A percentile compares a stretch with the other conserved stretches of the same genome.
phyloP scores from a whole-genome alignment of 2,329 filamentous ascomycete genomes.

The Magnaporthiopsis poae region DNA sequence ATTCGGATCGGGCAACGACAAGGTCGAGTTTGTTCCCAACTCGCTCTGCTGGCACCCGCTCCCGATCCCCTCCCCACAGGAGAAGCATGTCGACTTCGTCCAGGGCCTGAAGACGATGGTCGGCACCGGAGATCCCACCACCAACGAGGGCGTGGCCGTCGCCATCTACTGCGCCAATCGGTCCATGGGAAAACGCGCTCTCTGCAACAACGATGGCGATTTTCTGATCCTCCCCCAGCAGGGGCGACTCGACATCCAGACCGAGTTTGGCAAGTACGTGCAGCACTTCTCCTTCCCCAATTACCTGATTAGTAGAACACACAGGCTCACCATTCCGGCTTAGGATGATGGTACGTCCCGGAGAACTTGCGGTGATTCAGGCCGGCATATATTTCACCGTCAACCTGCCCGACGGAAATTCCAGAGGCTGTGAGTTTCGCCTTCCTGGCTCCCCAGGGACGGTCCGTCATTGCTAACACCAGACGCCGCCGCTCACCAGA shows the following conservation, averaged over 20 bases:
- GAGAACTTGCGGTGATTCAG: constrained; percentile 58
- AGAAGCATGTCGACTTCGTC: constrained; percentile 31
- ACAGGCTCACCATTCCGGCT: constrained; percentile 28
- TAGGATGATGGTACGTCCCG: constrained; percentile 42
- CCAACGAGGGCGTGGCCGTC: constrained; percentile 38
- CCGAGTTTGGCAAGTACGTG: constrained; percentile 47
- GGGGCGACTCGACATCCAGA: constrained; percentile 57
- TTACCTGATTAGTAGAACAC: neutral
- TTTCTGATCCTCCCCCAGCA: constrained; percentile 57
- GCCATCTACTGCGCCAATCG: constrained; percentile 38
- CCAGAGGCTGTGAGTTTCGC: neutral
- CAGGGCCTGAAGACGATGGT: constrained; percentile 38
- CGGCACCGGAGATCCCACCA: constrained; percentile 39
- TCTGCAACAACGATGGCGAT: constrained; percentile 54
- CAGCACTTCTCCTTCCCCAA: neutral
- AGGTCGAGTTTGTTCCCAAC: constrained; percentile 35
- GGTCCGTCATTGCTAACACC: constrained; percentile 36
- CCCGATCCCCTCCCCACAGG: constrained; percentile 12
- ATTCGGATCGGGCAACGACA: constrained; percentile 36
- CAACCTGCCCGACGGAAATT: constrained; percentile 29
- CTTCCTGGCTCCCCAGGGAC: neutral
- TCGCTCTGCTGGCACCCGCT: constrained; percentile 39
- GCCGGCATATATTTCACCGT: constrained; percentile 55
- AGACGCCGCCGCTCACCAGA: neutral
- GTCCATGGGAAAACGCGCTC: constrained; percentile 37